Percentiles rank a stretch among this genome's conserved stretches.
These are phyloP conservation scores for Artemisia annua DNA, from an alignment of 129 eudicot genomes.

Conservation along the genomic window DNA sequence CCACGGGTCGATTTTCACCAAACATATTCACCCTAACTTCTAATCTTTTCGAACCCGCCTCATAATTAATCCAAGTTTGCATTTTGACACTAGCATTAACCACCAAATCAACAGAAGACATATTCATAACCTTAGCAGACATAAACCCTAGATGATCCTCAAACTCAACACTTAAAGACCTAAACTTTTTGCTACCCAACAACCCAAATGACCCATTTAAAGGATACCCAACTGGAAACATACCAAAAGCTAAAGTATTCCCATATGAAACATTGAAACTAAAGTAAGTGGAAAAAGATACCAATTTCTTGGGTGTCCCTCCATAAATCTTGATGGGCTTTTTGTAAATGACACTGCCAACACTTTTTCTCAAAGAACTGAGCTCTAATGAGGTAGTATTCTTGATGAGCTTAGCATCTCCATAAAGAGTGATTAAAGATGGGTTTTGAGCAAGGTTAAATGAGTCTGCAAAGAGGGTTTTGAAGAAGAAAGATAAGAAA, in stretches of 20 bases:
- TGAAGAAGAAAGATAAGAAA: conserved; percentile 41
- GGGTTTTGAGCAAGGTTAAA: conserved; percentile 42
- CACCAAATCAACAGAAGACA: conserved; percentile 50
- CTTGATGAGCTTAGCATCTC: conserved; percentile 55
- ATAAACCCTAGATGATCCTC: conserved; percentile 50
- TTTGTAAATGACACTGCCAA: conserved; percentile 61
- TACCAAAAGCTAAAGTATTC: conserved; percentile 57
- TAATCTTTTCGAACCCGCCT: conserved; percentile 56
- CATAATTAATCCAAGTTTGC: conserved; percentile 89
- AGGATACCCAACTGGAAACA: conserved; percentile 57
- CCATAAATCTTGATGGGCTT: conserved; percentile 57
- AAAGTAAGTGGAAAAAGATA: conserved; percentile 57
- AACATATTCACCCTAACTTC: conserved; percentile 61
- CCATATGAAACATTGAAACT: conserved; percentile 55
- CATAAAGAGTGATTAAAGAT: conserved; percentile 53
- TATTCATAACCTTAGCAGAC: conserved; percentile 56
- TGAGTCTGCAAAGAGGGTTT: conserved; percentile 42
- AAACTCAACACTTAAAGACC: conserved; percentile 60
- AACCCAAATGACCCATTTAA: conserved; percentile 49
- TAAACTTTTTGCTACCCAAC: conserved; percentile 32
- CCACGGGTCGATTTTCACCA: conserved; percentile 53
- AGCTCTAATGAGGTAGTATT: conserved; percentile 48
- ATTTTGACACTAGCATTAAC: conserved; percentile 51
- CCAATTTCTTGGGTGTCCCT: conserved; percentile 47
- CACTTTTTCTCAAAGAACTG: too few species aligned